Evolutionary conservation across 2,329 filamentous ascomycete genomes (phyloP).

Genomic region (Monosporascus sp.): DNA sequence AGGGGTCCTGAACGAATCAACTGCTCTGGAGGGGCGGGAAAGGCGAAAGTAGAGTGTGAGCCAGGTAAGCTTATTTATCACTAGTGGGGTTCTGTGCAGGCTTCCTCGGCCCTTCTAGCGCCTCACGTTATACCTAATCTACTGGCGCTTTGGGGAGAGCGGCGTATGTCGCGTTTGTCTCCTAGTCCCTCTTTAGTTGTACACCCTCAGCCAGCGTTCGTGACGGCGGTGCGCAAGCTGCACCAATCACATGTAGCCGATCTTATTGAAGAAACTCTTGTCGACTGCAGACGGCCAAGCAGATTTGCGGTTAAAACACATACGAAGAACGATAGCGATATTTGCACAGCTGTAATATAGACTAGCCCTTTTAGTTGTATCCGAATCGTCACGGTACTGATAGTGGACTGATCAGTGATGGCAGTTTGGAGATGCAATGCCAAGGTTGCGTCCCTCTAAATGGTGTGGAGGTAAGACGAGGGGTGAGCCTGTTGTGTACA

Average conservation of each 20-base stretch:
- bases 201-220: neutral
- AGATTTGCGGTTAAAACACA: too few relatives aligned
- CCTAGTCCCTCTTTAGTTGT: neutral
- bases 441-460: neutral
- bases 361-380: too few relatives aligned
- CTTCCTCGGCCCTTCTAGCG: constrained; percentile 34
- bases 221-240: too few relatives aligned
- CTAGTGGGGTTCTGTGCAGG: constrained; percentile 27
- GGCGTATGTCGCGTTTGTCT: too few relatives aligned
- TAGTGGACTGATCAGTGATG: neutral
- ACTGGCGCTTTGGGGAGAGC: too few relatives aligned
- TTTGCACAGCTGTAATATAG: too few relatives aligned
- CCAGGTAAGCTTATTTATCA: neutral
- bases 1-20: neutral
- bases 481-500: neutral
- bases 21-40: neutral
- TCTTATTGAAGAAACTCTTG: neutral
- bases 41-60: neutral
- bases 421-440: neutral
- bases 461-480: neutral
- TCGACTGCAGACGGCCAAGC: too few relatives aligned
- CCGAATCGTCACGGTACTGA: too few relatives aligned
- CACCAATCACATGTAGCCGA: neutral
- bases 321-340: too few relatives aligned
- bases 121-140: constrained; percentile 1